Evolutionary conservation across 2,329 filamentous ascomycete species (phyloP).

Genomic region (Neurospora crassa): DNA sequence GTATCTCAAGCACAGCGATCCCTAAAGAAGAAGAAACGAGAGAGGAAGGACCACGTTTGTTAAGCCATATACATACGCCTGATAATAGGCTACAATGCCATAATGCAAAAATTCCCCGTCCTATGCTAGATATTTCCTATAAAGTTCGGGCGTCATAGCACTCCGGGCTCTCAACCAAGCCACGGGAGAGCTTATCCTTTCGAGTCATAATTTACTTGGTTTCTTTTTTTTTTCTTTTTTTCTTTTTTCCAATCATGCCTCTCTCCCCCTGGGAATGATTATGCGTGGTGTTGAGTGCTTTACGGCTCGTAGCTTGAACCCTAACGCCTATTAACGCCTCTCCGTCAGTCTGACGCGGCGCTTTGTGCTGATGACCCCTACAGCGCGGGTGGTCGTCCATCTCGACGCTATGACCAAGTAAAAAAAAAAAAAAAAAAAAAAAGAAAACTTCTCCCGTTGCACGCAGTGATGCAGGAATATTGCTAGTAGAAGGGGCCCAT

Average conservation of each 20-base stretch:
- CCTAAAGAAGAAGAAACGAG: no score
- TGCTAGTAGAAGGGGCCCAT: not conserved
- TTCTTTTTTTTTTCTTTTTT: not conserved
- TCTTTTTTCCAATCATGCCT: not conserved
- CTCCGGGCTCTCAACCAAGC: not conserved
- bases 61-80: not conserved
- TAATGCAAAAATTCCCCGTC: not conserved
- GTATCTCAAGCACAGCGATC: not conserved
- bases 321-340: not conserved
- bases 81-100: not conserved
- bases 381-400: not conserved
- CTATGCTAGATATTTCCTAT: not conserved
- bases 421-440: not conserved
- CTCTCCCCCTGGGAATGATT: not conserved
- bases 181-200: not conserved
- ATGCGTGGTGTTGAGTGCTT: not conserved
- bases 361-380: not conserved
- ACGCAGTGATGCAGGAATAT: not conserved
- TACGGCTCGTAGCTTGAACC: not conserved
- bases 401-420: not conserved
- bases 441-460: not conserved
- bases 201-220: not conserved
- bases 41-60: not conserved
- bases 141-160: not conserved
- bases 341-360: not conserved